Conservation (phyloP, 257 asterid genomes). For the Gentiana macrophylla region DNA sequence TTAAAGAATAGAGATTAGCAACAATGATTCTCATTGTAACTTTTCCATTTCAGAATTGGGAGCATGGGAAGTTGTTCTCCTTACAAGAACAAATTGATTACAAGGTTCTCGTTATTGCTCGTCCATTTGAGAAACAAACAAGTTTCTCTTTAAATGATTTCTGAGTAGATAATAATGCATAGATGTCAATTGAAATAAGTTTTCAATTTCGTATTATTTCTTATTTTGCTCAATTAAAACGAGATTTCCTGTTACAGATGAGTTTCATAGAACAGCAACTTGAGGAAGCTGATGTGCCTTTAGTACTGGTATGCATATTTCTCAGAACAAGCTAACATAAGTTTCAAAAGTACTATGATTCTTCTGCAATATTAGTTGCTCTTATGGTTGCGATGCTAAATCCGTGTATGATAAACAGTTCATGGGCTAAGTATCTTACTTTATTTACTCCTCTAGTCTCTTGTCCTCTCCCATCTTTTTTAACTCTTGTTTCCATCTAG, state of each 20-base stretch:
- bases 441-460: background rate
- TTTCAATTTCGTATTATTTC: background rate
- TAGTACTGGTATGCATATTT: slow-evolving; percentile 50
- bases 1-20: no score
- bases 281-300: slow-evolving; percentile 43
- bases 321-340: no score
- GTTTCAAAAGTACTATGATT: background rate
- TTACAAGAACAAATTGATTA: slow-evolving; percentile 81
- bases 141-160: background rate
- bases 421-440: background rate
- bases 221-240: background rate
- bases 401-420: background rate
- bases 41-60: slow-evolving; percentile 57
- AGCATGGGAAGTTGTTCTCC: slow-evolving; percentile 66
- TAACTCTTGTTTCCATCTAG: background rate
- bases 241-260: slow-evolving; percentile 32
- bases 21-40: background rate
- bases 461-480: background rate
- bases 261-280: slow-evolving; percentile 65
- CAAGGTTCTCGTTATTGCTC: slow-evolving; percentile 41
- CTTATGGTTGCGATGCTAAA: background rate
- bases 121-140: background rate
- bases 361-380: background rate
- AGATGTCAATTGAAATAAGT: background rate
- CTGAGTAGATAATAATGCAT: background rate